Evolutionary conservation across 2,329 filamentous ascomycete species (phyloP).

Genomic region (Hymenoscyphus fraxineus): DNA sequence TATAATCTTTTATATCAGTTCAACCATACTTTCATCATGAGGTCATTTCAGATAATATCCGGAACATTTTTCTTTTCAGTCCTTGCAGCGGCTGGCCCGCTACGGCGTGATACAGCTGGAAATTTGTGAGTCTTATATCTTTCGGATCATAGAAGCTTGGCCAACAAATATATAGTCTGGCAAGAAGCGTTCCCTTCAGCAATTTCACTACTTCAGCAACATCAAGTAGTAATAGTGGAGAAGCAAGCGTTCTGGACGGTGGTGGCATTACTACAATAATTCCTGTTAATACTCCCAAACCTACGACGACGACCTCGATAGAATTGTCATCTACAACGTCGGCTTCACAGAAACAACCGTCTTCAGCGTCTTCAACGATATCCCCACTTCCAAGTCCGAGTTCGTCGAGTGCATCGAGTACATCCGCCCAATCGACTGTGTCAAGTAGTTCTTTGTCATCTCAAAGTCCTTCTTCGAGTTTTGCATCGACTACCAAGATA

Average conservation of each 20-base stretch:
- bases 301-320: neutral
- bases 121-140: constrained; percentile 18
- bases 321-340: neutral
- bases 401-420: neutral
- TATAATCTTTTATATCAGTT: neutral
- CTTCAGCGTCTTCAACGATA: neutral
- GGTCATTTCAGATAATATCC: constrained; percentile 15
- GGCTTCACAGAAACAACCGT: neutral
- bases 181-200: neutral
- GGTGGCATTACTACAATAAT: neutral
- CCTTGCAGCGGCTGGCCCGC: constrained; percentile 24
- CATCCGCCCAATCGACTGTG: neutral
- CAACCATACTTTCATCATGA: constrained; percentile 18
- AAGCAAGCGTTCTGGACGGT: constrained; percentile 1
- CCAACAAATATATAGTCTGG: constrained; percentile 7
- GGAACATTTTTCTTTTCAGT: constrained; percentile 16
- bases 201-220: neutral
- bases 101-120: constrained; percentile 17
- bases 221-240: neutral
- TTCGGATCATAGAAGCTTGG: neutral
- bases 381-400: neutral
- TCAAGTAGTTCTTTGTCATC: constrained; percentile 1
- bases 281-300: neutral
- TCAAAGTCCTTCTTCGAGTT: neutral
- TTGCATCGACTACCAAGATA: neutral